Evolutionary conservation across 2,329 filamentous ascomycete species (phyloP), one percentile per base, ranked within the genome.

Genomic region (Penicillium glabrum): DNA sequence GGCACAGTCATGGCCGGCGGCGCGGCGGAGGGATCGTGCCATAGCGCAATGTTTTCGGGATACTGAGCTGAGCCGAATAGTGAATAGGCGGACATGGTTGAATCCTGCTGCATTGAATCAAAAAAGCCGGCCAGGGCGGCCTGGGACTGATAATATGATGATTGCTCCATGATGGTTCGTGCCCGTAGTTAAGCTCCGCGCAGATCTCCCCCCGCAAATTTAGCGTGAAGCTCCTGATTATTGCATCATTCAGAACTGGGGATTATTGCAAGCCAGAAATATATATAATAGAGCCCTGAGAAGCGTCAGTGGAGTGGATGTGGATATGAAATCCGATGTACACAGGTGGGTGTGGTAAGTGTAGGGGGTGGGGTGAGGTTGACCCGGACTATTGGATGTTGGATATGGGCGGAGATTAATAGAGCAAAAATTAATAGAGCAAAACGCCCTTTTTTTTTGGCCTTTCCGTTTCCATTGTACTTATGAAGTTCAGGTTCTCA

Each of bases 31-130:
- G 67, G 63, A 60, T 74, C 73, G 61, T 78, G 73, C 77, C 77
- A 79, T 53, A 76, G 74, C 13, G 75, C 75, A 33, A 78, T 71
- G 46, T 73, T 73, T 51, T 79, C 74, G 9, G 76, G 72, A 60
- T 77, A 77, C 43, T 73, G 67, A 27, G 69, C 69, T 13, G 68
- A 67, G 10, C 69, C 72, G 35, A 75, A 66, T 16, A 75, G 55
- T 10, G 71, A 69, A 52, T 69, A 74, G 27, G 72, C 64, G 27
- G 72, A 67, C 57, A 74, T 66, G 46, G 44, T 58, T 56, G 58
- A 60, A 47, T 64, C 61, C 37, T 66, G 65, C 35, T 67, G 61
- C 54, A 67, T 67, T 56, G 64, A 58, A 58, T 62, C 62, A 9
- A 67, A 51, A 26, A 69, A 69, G 24, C 66, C 63, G n/a, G 63